Conservation (phyloP, 441 rosid species). For the Populus hybrid region DNA sequence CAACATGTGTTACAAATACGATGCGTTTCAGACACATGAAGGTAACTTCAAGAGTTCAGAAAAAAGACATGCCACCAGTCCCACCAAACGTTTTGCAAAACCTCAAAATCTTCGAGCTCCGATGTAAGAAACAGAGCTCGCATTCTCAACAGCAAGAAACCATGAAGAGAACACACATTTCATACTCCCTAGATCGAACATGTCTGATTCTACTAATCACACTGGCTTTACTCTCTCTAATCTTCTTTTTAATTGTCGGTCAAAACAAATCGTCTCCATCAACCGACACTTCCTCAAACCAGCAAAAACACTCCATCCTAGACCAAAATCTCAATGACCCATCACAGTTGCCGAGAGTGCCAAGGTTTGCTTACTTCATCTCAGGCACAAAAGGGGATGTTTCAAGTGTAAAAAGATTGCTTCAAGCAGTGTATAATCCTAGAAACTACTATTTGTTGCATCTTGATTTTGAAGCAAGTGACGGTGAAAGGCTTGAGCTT, state of each 20-base stretch:
- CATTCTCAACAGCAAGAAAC: no score
- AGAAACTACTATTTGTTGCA: constrained; percentile 73
- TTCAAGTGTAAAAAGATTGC: constrained; percentile 52
- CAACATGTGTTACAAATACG: no score
- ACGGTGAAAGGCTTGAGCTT: constrained; percentile 64
- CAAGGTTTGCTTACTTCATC: constrained; percentile 70
- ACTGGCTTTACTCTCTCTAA: constrained; percentile 29
- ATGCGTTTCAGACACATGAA: no score
- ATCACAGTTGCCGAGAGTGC: constrained; percentile 31
- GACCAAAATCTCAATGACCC: constrained; percentile 20
- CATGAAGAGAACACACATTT: constrained; percentile 50
- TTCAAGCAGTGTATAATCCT: constrained; percentile 72
- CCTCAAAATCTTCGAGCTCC: no score
- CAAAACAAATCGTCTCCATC: constrained; percentile 33
- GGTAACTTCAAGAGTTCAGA: no score
- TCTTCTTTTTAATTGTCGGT: constrained; percentile 36
- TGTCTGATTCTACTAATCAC: constrained; percentile 33
- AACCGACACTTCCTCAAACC: constrained; percentile 19
- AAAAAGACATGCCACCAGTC: no score
- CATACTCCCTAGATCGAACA: constrained; percentile 39
- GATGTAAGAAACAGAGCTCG: no score
- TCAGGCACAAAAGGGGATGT: constrained; percentile 74
- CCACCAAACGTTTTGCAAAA: no score
- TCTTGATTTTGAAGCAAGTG: constrained; percentile 77
- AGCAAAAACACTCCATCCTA: constrained; percentile 8